Percentiles rank a stretch among this genome's conserved stretches.
Conservation (phyloP, 2,329 filamentous ascomycete species). For the Penicillium sp. region DNA sequence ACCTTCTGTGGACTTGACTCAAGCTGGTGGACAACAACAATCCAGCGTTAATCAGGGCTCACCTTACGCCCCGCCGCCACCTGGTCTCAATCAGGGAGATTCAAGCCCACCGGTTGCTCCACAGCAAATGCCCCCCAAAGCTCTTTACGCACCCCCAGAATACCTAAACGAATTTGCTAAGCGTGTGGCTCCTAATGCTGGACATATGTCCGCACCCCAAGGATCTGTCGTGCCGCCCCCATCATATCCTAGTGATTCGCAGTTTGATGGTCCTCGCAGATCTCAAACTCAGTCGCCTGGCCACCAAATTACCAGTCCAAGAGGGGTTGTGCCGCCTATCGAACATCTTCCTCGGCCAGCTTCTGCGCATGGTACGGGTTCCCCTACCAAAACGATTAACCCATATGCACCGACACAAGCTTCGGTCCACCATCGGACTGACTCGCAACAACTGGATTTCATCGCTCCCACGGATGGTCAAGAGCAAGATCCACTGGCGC, state of each 20-base stretch:
- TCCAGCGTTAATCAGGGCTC: constrained; percentile 19
- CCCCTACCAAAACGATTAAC: constrained; percentile 36
- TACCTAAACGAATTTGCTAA: constrained; percentile 32
- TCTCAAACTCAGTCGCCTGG: constrained; percentile 57
- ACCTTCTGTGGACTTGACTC: constrained; percentile 20
- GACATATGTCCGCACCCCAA: constrained; percentile 11
- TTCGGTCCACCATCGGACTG: constrained; percentile 36
- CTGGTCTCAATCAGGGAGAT: constrained; percentile 3
- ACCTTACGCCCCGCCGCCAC: constrained; percentile 10
- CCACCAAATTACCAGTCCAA: constrained; percentile 47
- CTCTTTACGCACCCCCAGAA: constrained; percentile 30
- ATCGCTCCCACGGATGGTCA: constrained; percentile 53
- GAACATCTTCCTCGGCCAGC: constrained; percentile 50
- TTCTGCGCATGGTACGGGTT: constrained; percentile 48
- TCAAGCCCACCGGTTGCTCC: constrained; percentile 7
- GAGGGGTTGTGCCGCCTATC: constrained; percentile 38
- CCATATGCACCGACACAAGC: constrained; percentile 32
- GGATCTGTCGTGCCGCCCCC: constrained; percentile 16
- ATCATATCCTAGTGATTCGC: constrained; percentile 22
- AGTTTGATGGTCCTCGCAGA: constrained; percentile 38
- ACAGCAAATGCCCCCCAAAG: constrained; percentile 25
- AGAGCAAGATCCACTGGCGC: constrained; percentile 66
- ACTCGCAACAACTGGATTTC: constrained; percentile 50
- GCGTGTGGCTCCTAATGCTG: constrained; percentile 22
- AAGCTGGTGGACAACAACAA: constrained; percentile 19